Evolutionary conservation across 2,329 filamentous ascomycete genomes (phyloP), one percentile per base, ranked within the genome.

Genomic region (Beauveria scarabaeidicola): DNA sequence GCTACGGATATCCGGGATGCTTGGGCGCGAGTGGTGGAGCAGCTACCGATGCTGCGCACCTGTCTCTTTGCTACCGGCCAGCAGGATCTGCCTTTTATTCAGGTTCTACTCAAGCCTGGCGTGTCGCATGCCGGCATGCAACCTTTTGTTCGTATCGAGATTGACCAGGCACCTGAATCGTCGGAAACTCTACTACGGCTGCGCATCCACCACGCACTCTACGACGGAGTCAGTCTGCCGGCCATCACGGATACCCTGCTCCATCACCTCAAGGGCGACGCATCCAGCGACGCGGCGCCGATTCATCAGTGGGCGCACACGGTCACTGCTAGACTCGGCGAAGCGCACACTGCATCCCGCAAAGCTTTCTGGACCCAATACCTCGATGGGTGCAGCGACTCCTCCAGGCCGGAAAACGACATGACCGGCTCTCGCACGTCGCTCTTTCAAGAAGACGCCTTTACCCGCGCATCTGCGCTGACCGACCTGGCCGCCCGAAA

Each of bases 201-300:
- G 5, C 77, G 77, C 27, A 86, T 97, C 5, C 91, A 96, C 63
- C 92, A 97, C 69, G 89, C 89, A 0, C 77, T 97, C 0, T 97
- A 97, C 68, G 93, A 97, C 69, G 91, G 87, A 6, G 79, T 95
- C 61, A 94, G 89, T 66, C 75, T 97, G 5, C 82, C 86, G 1
- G 69, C 79, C 0, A 73, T 96, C 6, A 74, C 91, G 23, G 68
- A 78, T 2, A 67, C 70, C 1, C 72, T 79, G 27, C 19, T 62
- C 2, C 54, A 63, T 8, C 64, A 73, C 3, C 58, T 69, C 47
- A 50, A 15, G 23, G 19, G 52, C 3, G 17, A 19, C 56, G 5
- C 32, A 17, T 8, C 15, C 2, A 41, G 15, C n/a, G 29, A 17
- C 6, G 10, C 41, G 4, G 4, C 29, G 13, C 2, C 15, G 13